A percentile compares a stretch with the other conserved stretches of the same genome.
Conservation (phyloP, 805 yeast species). For the Teunomyces funiuensis region DNA sequence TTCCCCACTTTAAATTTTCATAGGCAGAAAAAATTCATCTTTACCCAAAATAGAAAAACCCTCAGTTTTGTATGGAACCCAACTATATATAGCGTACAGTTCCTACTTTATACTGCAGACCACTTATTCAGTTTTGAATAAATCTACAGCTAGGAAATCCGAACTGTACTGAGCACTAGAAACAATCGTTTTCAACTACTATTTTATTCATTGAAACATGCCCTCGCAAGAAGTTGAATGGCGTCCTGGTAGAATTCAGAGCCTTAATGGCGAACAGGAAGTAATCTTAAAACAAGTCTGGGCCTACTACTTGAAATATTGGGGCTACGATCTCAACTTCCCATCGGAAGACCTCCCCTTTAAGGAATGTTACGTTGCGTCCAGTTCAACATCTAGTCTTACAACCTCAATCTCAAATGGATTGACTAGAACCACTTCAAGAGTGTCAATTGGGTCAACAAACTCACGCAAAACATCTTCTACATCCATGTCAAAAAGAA, state of each 20-base stretch:
- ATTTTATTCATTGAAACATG: not conserved
- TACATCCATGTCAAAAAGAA: conserved; percentile 22
- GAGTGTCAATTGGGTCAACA: conserved; percentile 25
- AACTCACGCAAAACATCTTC: conserved; percentile 25
- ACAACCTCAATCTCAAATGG: conserved; percentile 11
- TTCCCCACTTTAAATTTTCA: conserved; percentile 6
- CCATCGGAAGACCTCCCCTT: conserved; percentile 27
- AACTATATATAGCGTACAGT: not conserved
- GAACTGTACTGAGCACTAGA: too few relatives aligned
- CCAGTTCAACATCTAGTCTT: conserved; percentile 19
- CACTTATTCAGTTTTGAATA: too few relatives aligned
- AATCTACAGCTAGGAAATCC: not conserved
- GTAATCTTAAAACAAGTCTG: conserved; percentile 65
- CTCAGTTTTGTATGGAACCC: not conserved
- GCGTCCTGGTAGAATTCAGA: conserved; percentile 40
- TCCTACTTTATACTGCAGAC: too few relatives aligned
- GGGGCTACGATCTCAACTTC: conserved; percentile 49
- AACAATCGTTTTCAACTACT: too few relatives aligned
- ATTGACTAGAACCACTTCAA: conserved; percentile 22
- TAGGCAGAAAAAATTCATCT: conserved; percentile 1
- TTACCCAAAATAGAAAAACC: conserved; percentile 2
- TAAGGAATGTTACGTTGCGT: conserved; percentile 32
- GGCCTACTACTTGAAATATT: conserved; percentile 60
- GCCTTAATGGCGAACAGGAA: conserved; percentile 54
- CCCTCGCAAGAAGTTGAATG: conserved; percentile 11